phyloP scores from a whole-genome alignment of 495 filamentous ascomycete genomes.

The Talaromyces thailandensis region DNA sequence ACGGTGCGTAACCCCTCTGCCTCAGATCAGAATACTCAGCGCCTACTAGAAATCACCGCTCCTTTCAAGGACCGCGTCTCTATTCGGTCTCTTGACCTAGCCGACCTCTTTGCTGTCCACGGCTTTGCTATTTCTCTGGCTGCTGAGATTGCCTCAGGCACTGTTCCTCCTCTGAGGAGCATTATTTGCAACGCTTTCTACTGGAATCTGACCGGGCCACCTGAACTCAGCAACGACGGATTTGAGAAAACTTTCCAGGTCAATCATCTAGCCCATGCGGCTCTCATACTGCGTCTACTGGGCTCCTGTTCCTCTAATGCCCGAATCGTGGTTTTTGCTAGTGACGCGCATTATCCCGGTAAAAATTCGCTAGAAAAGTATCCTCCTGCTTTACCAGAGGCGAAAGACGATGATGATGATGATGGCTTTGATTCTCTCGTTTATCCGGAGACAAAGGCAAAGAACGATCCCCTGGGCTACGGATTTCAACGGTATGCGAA shows the following conservation, averaged over 20 bases:
- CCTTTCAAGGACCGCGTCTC: constrained; percentile 13
- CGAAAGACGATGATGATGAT: constrained; percentile 3
- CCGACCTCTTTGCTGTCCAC: constrained; percentile 25
- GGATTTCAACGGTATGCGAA: constrained; percentile 29
- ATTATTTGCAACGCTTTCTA: constrained; percentile 37
- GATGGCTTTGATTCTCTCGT: constrained; percentile 1
- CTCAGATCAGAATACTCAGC: background rate
- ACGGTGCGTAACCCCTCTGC: constrained; percentile 28
- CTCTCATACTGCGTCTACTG: constrained; percentile 33
- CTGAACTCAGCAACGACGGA: constrained; percentile 19
- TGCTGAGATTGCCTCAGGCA: constrained; percentile 19
- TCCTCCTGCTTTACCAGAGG: constrained; percentile 10
- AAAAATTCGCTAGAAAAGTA: constrained; percentile 25
- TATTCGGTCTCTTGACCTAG: constrained; percentile 28
- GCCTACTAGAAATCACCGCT: background rate
- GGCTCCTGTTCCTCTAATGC: constrained; percentile 8
- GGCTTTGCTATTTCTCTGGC: constrained; percentile 16
- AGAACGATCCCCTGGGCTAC: constrained; percentile 13
- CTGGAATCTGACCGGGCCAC: background rate
- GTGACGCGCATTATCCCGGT: constrained; percentile 22
- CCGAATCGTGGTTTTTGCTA: constrained; percentile 25
- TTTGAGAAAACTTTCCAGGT: constrained; percentile 36
- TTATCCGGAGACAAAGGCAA: constrained; percentile 5
- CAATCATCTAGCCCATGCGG: constrained; percentile 35
- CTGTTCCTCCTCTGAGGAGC: constrained; percentile 29